Percentiles rank a stretch among this genome's conserved stretches.
Evolutionary conservation across 208 protist genomes (phyloP).

Genomic region (Herpetomonas samuelpessoai): DNA sequence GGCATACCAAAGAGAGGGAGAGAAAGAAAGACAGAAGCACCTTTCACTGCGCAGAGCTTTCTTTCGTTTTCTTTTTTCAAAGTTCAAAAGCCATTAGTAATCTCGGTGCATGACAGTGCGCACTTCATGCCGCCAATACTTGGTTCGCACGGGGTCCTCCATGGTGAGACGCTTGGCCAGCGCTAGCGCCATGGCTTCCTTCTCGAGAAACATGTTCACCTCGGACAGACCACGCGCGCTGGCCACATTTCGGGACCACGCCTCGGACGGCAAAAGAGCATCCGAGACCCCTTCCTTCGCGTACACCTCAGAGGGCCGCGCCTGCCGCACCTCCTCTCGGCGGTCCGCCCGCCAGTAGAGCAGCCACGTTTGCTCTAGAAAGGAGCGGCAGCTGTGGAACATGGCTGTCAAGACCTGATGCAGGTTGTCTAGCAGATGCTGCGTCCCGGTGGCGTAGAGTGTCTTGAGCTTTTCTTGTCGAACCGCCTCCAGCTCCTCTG

Average conservation of each 20-base stretch:
- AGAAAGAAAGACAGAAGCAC: too few species aligned
- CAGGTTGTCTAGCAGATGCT: constrained; percentile 66
- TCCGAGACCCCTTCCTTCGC: constrained; percentile 19
- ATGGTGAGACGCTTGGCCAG: constrained; percentile 50
- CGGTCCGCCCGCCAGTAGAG: constrained; percentile 37
- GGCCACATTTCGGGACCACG: constrained; percentile 6
- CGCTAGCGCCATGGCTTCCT: constrained; percentile 46
- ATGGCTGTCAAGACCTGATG: constrained; percentile 48
- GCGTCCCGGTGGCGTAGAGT: constrained; percentile 28
- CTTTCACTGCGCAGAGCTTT: too few species aligned
- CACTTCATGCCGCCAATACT: constrained; percentile 73
- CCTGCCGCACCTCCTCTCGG: constrained; percentile 12
- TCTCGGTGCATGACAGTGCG: constrained; percentile 46
- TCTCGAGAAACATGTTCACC: constrained; percentile 28
- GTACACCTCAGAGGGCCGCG: constrained; percentile 40
- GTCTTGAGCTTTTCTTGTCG: constrained; percentile 11
- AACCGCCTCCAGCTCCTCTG: constrained; percentile 2
- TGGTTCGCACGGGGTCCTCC: constrained; percentile 55
- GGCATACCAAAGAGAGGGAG: too few species aligned
- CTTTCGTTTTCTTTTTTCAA: too few species aligned
- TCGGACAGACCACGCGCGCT: not conserved
- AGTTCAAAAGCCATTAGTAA: constrained; percentile 48
- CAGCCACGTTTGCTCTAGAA: constrained; percentile 62
- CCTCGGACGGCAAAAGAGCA: constrained; percentile 11
- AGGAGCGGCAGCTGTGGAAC: constrained; percentile 41